A percentile compares a stretch with the other conserved stretches of the same genome.
These are phyloP conservation scores for Scalesia atractyloides DNA, from an alignment of 129 eudicot species.

Conservation along the genomic window DNA sequence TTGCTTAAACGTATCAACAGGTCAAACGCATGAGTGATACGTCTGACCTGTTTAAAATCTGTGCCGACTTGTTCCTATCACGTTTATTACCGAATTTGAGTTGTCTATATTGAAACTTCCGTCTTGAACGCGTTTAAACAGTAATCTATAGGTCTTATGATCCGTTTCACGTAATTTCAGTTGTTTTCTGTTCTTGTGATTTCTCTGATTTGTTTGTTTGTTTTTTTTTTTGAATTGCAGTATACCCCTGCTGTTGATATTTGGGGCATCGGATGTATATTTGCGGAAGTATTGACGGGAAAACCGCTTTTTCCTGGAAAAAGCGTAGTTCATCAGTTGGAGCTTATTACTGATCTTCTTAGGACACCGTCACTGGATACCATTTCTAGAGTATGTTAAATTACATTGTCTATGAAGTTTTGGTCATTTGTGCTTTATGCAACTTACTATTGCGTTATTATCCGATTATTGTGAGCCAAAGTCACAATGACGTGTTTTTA, in stretches of 20 bases:
- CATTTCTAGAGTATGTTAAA: slow-evolving; percentile 59
- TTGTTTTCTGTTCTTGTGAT: background rate
- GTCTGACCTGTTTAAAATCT: no score
- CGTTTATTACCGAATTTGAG: no score
- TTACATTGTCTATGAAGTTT: background rate
- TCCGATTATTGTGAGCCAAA: background rate
- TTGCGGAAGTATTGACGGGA: slow-evolving; percentile 87
- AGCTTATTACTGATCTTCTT: slow-evolving; percentile 81
- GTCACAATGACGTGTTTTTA: background rate
- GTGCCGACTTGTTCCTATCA: no score
- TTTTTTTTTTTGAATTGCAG: slow-evolving; percentile 39
- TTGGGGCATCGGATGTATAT: slow-evolving; percentile 91
- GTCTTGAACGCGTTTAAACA: no score
- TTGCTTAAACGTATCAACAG: no score
- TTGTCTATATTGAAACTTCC: no score
- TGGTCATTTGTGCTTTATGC: background rate
- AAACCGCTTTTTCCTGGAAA: slow-evolving; percentile 87
- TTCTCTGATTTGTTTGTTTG: slow-evolving; percentile 5
- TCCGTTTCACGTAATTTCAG: no score
- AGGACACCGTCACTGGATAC: slow-evolving; percentile 84
- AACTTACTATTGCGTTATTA: no score
- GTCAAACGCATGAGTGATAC: no score
- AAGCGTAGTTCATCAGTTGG: slow-evolving; percentile 87
- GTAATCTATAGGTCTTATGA: no score
- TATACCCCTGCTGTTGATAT: slow-evolving; percentile 90